These are phyloP conservation scores for Arthrinium puccinioides DNA, from an alignment of 2,329 filamentous ascomycete genomes.

Conservation along the genomic window DNA sequence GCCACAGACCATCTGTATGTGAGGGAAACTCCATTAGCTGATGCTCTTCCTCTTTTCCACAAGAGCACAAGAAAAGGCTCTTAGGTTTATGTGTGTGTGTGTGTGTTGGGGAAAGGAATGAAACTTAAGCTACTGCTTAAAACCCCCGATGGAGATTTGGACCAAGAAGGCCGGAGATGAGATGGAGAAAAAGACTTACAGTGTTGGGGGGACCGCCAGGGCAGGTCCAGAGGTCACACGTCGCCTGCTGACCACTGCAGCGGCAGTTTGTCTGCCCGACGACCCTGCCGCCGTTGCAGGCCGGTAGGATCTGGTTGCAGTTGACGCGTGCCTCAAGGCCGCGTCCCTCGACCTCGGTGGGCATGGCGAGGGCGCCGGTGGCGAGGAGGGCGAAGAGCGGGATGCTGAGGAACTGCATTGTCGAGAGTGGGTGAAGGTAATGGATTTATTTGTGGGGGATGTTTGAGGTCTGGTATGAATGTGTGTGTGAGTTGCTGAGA, in stretches of 20 bases:
- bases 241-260: slow-evolving; percentile 12
- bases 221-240: slow-evolving; percentile 13
- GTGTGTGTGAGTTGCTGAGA: too few relatives aligned
- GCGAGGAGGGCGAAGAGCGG: slow-evolving; percentile 8
- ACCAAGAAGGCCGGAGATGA: too few relatives aligned
- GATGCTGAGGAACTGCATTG: slow-evolving; percentile 6
- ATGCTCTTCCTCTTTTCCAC: not conserved
- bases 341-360: slow-evolving; percentile 6
- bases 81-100: too few relatives aligned
- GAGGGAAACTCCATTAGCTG: not conserved
- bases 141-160: too few relatives aligned
- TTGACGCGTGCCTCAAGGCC: slow-evolving; percentile 4
- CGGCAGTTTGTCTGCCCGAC: slow-evolving; percentile 15
- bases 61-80: too few relatives aligned
- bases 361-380: slow-evolving; percentile 10
- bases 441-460: not conserved
- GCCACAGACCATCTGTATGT: slow-evolving; percentile 2
- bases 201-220: slow-evolving; percentile 8
- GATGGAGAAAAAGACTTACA: slow-evolving; percentile 6
- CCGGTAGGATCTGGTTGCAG: slow-evolving; percentile 10
- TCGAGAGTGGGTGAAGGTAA: not conserved
- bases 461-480: too few relatives aligned
- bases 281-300: slow-evolving; percentile 12
- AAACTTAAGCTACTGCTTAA: too few relatives aligned
- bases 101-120: too few relatives aligned